Base-by-base conservation (phyloP, 768 basidiomycete species). In the Boletus rubescentipes region DNA sequence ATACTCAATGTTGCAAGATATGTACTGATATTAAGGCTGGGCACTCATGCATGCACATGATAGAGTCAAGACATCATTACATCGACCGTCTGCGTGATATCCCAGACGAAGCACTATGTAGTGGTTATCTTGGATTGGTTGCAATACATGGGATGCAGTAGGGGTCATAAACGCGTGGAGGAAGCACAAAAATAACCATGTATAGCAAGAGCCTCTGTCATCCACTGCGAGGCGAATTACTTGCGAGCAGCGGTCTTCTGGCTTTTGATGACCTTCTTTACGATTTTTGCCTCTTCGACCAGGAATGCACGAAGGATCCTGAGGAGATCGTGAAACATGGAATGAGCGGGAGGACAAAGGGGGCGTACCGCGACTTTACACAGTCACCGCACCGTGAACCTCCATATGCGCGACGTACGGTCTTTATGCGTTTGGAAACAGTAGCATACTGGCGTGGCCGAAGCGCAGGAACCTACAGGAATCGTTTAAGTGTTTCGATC, bases 261-360 rank as follows among this genome's bases (percentile, higher is more conserved):
- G 69, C 89, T 87, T 81, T 97, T 97, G 82, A 98, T 94, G 64
- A 98, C 96, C 77, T 85, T 89, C 87, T 99, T 99, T 71, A 99
- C 97, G 66, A 99, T 98, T 82, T 98, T 98, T 41, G 97, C 97
- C 80, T 99, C 97, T 81, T 98, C 97, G 37, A 99, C 91, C 56
- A 99, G 77, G 87, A 99, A 99, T 59, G 97, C 94, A 55, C 97
- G 91, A 64, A 98, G 88, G 65, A 99, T 95, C 59, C 97, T 98
- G 59, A 0, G 46, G 8, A 21, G 7, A 37, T 20, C 11, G 20
- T 47, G 16, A 55, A 30, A 51, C 7, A n/a, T 23, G 20, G 11
- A 36, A 44, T 37, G 12, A 21, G 42, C 44, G n/a, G 53, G n/a
- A 26, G 31, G 23, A 31, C 12, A 26, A 15, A 30, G 50, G n/a